A percentile compares a stretch with the other conserved stretches of the same genome.
These are phyloP conservation scores for Bruguiera sexangula DNA, from an alignment of 345 rosid genomes.

Conservation along the genomic window DNA sequence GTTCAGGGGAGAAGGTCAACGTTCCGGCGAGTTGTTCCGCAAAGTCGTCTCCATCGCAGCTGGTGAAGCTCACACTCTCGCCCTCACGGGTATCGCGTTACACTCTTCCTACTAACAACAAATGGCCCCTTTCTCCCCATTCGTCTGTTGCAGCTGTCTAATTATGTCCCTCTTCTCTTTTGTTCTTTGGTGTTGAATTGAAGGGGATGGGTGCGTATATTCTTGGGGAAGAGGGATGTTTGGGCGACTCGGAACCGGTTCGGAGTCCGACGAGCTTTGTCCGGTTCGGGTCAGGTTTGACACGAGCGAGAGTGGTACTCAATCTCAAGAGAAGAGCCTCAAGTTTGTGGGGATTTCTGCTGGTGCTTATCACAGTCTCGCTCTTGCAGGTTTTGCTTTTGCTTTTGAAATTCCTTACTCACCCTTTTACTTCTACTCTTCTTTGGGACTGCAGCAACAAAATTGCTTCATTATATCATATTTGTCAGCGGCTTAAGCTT, in stretches of 20 bases:
- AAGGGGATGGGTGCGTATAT: constrained; percentile 76
- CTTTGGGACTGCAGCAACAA: too few relatives aligned
- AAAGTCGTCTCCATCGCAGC: constrained; percentile 51
- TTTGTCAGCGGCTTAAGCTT: too few relatives aligned
- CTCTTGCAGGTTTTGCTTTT: constrained; percentile 55
- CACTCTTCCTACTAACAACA: not conserved
- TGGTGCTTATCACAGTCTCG: constrained; percentile 91
- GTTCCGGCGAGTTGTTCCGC: constrained; percentile 35
- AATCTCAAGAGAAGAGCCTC: constrained; percentile 26
- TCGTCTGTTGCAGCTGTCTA: not conserved
- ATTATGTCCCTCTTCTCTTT: not conserved
- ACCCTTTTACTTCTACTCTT: too few relatives aligned
- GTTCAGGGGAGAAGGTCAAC: constrained; percentile 8
- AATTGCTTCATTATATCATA: too few relatives aligned
- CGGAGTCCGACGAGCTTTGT: constrained; percentile 61
- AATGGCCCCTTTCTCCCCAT: too few relatives aligned
- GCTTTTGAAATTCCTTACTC: too few relatives aligned
- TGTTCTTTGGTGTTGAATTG: constrained; percentile 1
- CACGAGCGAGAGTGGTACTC: constrained; percentile 2
- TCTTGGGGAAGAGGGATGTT: constrained; percentile 97
- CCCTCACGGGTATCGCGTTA: constrained; percentile 52
- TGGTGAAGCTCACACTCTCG: constrained; percentile 87
- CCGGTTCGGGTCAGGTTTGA: constrained; percentile 55
- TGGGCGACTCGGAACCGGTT: constrained; percentile 80
- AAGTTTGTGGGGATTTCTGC: constrained; percentile 69